These are phyloP conservation scores for Globisporangium okanoganense DNA, from an alignment of 352 stramenopile species.

Conservation along the genomic window DNA sequence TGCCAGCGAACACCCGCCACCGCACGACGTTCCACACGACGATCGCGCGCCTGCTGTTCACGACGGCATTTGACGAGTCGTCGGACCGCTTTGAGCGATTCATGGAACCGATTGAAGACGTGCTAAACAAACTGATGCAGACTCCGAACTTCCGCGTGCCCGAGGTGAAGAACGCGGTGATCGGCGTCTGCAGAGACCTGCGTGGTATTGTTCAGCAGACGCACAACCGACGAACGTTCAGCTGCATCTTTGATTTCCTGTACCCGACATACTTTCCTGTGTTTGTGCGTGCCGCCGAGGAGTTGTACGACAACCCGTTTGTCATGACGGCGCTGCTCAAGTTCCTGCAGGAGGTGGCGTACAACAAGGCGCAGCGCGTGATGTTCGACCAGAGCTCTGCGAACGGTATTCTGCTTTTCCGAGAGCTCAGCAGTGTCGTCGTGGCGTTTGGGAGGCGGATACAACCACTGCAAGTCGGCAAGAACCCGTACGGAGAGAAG, in stretches of 20 bases:
- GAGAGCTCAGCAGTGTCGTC: slow-evolving; percentile 93
- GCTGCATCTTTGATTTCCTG: slow-evolving; percentile 97
- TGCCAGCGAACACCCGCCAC: slow-evolving; percentile 92
- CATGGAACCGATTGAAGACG: slow-evolving; percentile 91
- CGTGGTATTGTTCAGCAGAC: slow-evolving; percentile 95
- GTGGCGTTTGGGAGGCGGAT: slow-evolving; percentile 93
- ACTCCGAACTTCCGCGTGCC: slow-evolving; percentile 68
- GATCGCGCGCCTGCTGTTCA: slow-evolving; percentile 95
- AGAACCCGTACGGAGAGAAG: slow-evolving; percentile 94
- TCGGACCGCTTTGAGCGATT: slow-evolving; percentile 96
- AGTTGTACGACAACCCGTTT: slow-evolving; percentile 91
- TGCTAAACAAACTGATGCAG: slow-evolving; percentile 78
- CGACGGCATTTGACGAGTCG: slow-evolving; percentile 92
- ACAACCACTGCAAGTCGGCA: slow-evolving; percentile 73
- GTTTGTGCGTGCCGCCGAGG: slow-evolving; percentile 92
- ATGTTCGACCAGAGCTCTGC: slow-evolving; percentile 98
- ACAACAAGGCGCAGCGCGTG: slow-evolving; percentile 96
- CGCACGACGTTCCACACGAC: slow-evolving; percentile 98
- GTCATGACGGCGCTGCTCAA: slow-evolving; percentile 97
- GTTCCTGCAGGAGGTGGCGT: slow-evolving; percentile 94
- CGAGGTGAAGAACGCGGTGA: slow-evolving; percentile 88
- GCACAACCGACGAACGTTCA: slow-evolving; percentile 96
- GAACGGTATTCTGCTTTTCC: slow-evolving; percentile 98
- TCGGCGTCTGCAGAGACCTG: slow-evolving; percentile 96
- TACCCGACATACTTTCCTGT: slow-evolving; percentile 96